These are phyloP conservation scores for Podila clonocystis DNA, from an alignment of 192 early-diverging fungal species.

Conservation along the genomic window DNA sequence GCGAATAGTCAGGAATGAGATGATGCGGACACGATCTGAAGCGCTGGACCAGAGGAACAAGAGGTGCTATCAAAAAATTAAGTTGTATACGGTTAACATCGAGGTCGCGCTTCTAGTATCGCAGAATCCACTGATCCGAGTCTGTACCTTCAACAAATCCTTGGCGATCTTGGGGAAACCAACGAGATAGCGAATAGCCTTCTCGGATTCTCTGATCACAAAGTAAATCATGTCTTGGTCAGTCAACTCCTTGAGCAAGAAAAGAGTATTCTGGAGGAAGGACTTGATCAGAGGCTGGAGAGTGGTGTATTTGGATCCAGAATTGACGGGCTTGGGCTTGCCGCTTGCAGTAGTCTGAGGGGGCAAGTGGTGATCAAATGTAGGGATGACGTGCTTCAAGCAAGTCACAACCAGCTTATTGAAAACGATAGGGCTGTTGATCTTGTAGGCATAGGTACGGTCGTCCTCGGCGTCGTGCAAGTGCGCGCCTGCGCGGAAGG, in stretches of 20 bases:
- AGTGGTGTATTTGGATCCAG: conserved; percentile 73
- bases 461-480: conserved; percentile 75
- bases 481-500: conserved; percentile 84
- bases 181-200: conserved; percentile 77
- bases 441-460: conserved; percentile 69
- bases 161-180: conserved; percentile 85
- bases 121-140: no score
- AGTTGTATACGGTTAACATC: not conserved
- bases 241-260: conserved; percentile 84
- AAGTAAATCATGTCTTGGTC: conserved; percentile 87
- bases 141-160: conserved; percentile 80
- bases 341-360: conserved; percentile 28
- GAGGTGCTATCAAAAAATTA: conserved; percentile 52
- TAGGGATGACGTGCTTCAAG: conserved; percentile 72
- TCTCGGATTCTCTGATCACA: conserved; percentile 84
- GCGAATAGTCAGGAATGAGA: conserved; percentile 86
- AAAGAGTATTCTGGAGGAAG: conserved; percentile 77
- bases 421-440: conserved; percentile 77
- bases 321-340: conserved; percentile 51
- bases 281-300: conserved; percentile 85
- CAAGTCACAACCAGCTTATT: conserved; percentile 83
- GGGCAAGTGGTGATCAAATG: conserved; percentile 75
- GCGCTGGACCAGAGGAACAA: conserved; percentile 69
- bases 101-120: no score
- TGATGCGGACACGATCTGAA: conserved; percentile 71